Base-by-base conservation (phyloP, 2,329 filamentous ascomycete species). In the Fonsecaea monophora region DNA sequence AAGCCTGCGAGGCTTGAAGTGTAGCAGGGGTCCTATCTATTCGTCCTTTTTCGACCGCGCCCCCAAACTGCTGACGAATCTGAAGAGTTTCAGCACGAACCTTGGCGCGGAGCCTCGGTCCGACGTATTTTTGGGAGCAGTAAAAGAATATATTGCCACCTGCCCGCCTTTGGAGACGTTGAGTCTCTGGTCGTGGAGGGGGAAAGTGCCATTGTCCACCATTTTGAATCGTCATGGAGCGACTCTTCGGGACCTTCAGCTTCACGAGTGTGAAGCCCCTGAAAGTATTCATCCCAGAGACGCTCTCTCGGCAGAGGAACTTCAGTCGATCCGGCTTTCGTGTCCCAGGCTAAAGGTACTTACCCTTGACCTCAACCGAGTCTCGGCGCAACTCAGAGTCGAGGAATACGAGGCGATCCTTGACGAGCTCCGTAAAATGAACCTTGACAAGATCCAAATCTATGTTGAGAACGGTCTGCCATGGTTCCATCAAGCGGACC, bases 181-280 rank as follows among this genome's bases (percentile, higher is more conserved):
- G 42, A 72, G 70, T 50, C 56, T 72, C n/a, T 72, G 70, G 70
- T 70, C 68, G 9, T 72, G 70, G 70, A 64, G 60, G 13, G 67
- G 62, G 15, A 65, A 48, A 30, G 55, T 70, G 6, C 55, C 55
- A 12, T 40, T 72, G 30, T 3, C n/a, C 2, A 64, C 67, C 13
- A 68, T 72, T 34, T 37, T 72, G 5, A 12, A 35, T 34, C 67
- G 53, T 18, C 70, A 72, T 57, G 70, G 70, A 10, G 32, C 59
- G 12, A 67, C 61, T 18, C 56, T 72, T 15, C 15, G 45, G 25
- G 50, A 48, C 30, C 60, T 72, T 15, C 65, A 71, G 13, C 68
- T 72, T n/a, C 70, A 72, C 53, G 60, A 71, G 45, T 50, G 67
- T 8, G 68, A 71, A 62, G 64, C 66, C 18, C 15, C 56, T 25